Conservation (phyloP, 129 eudicot species). For the Dittrichia graveolens region DNA sequence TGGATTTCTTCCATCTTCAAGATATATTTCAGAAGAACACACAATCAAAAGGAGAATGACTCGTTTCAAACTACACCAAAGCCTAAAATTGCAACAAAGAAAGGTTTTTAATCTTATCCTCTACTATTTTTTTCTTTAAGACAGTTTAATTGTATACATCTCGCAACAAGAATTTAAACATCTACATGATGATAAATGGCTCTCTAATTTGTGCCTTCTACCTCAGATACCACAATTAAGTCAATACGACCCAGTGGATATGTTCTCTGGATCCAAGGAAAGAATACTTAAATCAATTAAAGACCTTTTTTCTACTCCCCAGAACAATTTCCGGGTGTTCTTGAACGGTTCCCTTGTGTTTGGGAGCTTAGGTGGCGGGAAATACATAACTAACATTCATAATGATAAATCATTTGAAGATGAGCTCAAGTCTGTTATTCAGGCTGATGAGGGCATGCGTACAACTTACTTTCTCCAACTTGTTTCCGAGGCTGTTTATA, state of each 20-base stretch:
- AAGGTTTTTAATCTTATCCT: slow-evolving; percentile 50
- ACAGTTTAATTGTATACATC: neutral
- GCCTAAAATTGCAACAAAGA: slow-evolving; percentile 61
- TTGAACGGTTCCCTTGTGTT: slow-evolving; percentile 76
- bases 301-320: slow-evolving; percentile 75
- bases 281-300: slow-evolving; percentile 64
- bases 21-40: slow-evolving; percentile 61
- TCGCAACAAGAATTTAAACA: slow-evolving; percentile 17
- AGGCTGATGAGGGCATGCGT: slow-evolving; percentile 66
- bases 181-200: slow-evolving; percentile 7
- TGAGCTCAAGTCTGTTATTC: slow-evolving; percentile 54
- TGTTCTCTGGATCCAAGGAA: slow-evolving; percentile 78
- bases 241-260: slow-evolving; percentile 79
- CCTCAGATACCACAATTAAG: slow-evolving; percentile 79
- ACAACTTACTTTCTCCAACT: slow-evolving; percentile 61
- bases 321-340: slow-evolving; percentile 92
- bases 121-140: slow-evolving; percentile 4
- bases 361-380: slow-evolving; percentile 79
- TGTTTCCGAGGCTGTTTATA: slow-evolving; percentile 59
- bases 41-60: slow-evolving; percentile 58
- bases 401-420: slow-evolving; percentile 60
- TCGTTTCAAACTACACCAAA: slow-evolving; percentile 87
- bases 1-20: slow-evolving; percentile 87
- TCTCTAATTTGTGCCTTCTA: slow-evolving; percentile 17
- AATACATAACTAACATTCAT: slow-evolving; percentile 42